Evolutionary conservation across 176 grass and related monocot species (phyloP), one percentile per base, ranked within the genome.

Genomic region (Melocanna baccifera): DNA sequence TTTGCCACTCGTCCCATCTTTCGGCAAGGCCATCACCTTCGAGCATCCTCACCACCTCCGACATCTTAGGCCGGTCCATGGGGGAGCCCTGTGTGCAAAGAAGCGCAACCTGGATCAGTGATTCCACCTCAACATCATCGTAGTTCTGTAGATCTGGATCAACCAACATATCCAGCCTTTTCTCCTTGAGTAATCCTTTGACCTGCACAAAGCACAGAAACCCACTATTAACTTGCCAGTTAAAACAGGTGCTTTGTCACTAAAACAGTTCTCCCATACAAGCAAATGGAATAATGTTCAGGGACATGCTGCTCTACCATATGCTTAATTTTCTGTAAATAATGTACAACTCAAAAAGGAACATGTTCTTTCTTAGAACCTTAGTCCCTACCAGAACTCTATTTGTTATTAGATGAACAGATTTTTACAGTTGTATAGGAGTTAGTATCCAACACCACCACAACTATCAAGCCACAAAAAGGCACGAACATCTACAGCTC

Each of bases 1-100:
- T 93, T 42, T 97, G 94, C 94, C 94, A 97, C 81, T 97, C 94
- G 48, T 97, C 94, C 91, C 94, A 97, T 88, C 91, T 91, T 74
- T 97, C 94, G 0, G 89, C 91, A 0, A 97, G 91, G 9, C 94
- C 91, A 23, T 97, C 94, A 2, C 91, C 94, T 88, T 97, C 94
- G 0, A 97, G 94, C 94, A 97, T 97, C 77, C 91, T 91, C 70
- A 97, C 94, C 41, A 97, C 94, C 71, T 97, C 94, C 6, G 87
- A 91, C 94, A 97, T 97, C 84, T 94, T 97, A n/a, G 94, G 94
- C 16, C 94, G 89, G 5, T 97, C 91, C 42, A 47, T 77, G 62
- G 94, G 91, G 58, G 89, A 91, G 73, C 91, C 83, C 73, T 97
- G 94, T 3, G 94, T 97, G 84, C 94, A 97, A 64, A 97, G 90